These are phyloP conservation scores for Aethionema arabicum DNA, from an alignment of 345 rosid species.

Conservation along the genomic window DNA sequence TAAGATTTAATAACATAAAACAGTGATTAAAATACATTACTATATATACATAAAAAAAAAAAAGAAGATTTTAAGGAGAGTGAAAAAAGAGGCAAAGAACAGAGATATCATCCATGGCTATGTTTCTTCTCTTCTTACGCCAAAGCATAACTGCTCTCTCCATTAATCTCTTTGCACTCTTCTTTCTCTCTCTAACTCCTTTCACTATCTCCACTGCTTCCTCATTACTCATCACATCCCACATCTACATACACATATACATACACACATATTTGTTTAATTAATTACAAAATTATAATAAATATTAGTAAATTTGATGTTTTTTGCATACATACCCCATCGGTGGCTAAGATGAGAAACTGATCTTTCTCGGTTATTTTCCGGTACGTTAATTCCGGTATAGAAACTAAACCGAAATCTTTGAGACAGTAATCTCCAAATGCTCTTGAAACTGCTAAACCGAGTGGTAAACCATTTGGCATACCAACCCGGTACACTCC, in stretches of 20 bases:
- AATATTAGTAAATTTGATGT: no score
- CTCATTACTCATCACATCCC: conserved; percentile 80
- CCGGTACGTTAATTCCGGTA: conserved; percentile 64
- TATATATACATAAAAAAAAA: neutral
- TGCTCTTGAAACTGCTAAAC: conserved; percentile 80
- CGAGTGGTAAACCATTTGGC: conserved; percentile 63
- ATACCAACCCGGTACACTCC: conserved; percentile 74
- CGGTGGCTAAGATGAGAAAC: conserved; percentile 77
- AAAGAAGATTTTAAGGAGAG: conserved; percentile 9
- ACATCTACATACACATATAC: conserved; percentile 46
- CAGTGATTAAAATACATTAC: conserved; percentile 17
- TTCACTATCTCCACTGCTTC: conserved; percentile 79
- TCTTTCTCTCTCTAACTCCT: conserved; percentile 50
- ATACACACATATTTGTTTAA: no score
- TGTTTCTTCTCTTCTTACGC: conserved; percentile 64
- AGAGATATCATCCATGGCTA: conserved; percentile 83
- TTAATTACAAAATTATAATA: no score
- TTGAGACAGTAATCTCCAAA: conserved; percentile 83
- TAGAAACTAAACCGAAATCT: conserved; percentile 80
- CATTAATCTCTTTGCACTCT: conserved; percentile 67
- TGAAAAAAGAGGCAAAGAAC: conserved; percentile 82
- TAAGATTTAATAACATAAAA: no score
- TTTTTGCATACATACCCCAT: conserved; percentile 50
- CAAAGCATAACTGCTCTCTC: conserved; percentile 66
- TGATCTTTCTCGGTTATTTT: conserved; percentile 58